Evolutionary conservation across 371 early-diverging fungal genomes (phyloP), one percentile per base, ranked within the genome.

Genomic region (Mucor sp.): DNA sequence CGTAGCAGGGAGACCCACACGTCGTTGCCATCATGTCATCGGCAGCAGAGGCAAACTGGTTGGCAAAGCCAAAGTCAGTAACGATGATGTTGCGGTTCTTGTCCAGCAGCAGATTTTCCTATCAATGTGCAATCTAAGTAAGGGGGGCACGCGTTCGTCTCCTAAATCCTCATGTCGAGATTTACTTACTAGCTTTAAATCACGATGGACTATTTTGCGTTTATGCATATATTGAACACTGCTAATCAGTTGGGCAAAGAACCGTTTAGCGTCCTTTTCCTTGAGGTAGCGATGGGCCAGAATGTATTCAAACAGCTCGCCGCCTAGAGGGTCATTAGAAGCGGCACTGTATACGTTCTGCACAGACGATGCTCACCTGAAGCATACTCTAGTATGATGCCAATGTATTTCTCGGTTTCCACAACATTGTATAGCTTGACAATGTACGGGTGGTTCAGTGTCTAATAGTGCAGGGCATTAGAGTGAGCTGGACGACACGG

Each of bases 11-110:
- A 35, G 95, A 94, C 4, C 99, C 99, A 70, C 99, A 99, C 14
- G 92, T 92, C 0, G 97, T 96, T 5, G 89, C 83, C 88, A 97
- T 89, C 44, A 97, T 79, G 67, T 92, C 91, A 63, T 85, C 85
- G 25, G 79, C 71, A 17, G 81, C 74, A 28, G 77, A 80, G 43
- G 87, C 77, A 68, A 92, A 93, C 72, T 94, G 89, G 79, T 99
- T 99, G 21, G 98, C 97, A 74, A 99, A 97, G 4, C 99, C 99
- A 87, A 99, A 99, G 76, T 99, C 99, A 8, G 96, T 97, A 66
- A 99, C 93, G 66, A 96, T 91, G 33, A 99, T 90, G 78, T 94
- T 92, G 28, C 92, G 84, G 69, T 93, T 80, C 55, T 86, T 85
- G 81, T 96, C 96, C 57, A 96, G 80, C 56, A 97, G 77, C 59